Evolutionary conservation across 495 filamentous ascomycete species (phyloP).

Genomic region (Aspergillus sclerotioniger): DNA sequence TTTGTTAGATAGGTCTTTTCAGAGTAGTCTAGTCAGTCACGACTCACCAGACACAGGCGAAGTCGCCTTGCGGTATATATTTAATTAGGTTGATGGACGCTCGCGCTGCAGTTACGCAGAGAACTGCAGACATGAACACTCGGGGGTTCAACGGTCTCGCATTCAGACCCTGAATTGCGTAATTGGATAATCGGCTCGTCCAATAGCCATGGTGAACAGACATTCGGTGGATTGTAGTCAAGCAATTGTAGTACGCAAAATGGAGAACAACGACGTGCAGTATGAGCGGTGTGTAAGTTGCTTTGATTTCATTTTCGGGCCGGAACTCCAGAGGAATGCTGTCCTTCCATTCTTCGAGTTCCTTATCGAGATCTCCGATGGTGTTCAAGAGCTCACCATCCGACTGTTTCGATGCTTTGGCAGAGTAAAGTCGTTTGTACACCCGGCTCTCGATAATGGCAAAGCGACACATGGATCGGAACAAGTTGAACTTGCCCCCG

Average conservation of each 20-base stretch:
- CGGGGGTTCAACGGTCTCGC: constrained; percentile 86
- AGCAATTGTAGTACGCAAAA: constrained; percentile 95
- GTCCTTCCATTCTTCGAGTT: constrained; percentile 96
- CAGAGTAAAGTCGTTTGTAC: constrained; percentile 91
- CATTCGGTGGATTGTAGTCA: constrained; percentile 98
- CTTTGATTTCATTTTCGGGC: constrained; percentile 91
- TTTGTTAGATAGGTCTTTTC: constrained; percentile 14
- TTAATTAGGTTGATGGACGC: constrained; percentile 91
- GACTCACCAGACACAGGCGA: constrained; percentile 89
- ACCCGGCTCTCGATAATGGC: constrained; percentile 89
- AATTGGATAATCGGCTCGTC: constrained; percentile 93
- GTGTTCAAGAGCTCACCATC: constrained; percentile 93
- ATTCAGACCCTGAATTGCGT: constrained; percentile 90
- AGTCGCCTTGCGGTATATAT: constrained; percentile 94
- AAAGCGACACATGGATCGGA: constrained; percentile 87
- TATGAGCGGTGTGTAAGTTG: constrained; percentile 82
- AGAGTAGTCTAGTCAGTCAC: not conserved
- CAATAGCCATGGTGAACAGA: constrained; percentile 97
- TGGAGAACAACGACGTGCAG: constrained; percentile 91
- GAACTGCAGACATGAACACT: constrained; percentile 88
- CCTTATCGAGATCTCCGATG: constrained; percentile 90
- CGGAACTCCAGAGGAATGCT: constrained; percentile 89
- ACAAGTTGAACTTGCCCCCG: constrained; percentile 89
- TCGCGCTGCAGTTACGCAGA: constrained; percentile 89
- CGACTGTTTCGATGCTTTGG: constrained; percentile 85